Evolutionary conservation across 306 rosid species (phyloP).

Genomic region (Cucumis melo): DNA sequence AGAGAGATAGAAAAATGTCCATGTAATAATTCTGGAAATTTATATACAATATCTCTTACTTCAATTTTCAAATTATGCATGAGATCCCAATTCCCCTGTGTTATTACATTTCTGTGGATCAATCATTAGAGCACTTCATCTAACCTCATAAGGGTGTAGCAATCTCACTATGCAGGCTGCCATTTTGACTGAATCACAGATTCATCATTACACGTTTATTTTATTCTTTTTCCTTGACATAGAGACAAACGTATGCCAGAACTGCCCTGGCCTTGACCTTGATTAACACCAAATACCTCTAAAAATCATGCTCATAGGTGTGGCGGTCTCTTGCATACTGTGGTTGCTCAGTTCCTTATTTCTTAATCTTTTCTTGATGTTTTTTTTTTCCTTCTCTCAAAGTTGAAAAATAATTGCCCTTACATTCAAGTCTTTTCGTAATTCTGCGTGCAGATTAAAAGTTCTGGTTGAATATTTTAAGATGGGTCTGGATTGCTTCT

Average conservation of each 20-base stretch:
- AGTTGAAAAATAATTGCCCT: not conserved
- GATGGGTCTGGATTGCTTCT: slow-evolving; percentile 91
- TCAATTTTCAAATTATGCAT: not conserved
- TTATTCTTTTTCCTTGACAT: not conserved
- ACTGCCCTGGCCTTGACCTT: not conserved
- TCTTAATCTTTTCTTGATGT: not conserved
- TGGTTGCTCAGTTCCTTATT: not conserved
- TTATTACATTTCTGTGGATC: not conserved
- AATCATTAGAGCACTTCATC: not conserved
- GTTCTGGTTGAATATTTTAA: slow-evolving; percentile 73
- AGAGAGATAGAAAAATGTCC: not conserved
- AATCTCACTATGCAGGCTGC: not conserved
- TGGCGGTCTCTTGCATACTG: not conserved
- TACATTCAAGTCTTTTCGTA: not conserved
- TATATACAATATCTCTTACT: not conserved
- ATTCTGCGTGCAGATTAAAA: slow-evolving; percentile 46
- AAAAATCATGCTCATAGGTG: not conserved
- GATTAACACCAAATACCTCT: not conserved
- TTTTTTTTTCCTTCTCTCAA: not conserved
- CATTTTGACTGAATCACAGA: not conserved
- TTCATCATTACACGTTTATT: not conserved
- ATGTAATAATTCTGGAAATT: not conserved
- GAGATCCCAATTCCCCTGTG: not conserved
- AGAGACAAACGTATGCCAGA: not conserved
- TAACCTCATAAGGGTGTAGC: not conserved